A percentile compares a stretch with the other conserved stretches of the same genome.
phyloP scores from a whole-genome alignment of 345 rosid genomes.

The Stellera chamaejasme region DNA sequence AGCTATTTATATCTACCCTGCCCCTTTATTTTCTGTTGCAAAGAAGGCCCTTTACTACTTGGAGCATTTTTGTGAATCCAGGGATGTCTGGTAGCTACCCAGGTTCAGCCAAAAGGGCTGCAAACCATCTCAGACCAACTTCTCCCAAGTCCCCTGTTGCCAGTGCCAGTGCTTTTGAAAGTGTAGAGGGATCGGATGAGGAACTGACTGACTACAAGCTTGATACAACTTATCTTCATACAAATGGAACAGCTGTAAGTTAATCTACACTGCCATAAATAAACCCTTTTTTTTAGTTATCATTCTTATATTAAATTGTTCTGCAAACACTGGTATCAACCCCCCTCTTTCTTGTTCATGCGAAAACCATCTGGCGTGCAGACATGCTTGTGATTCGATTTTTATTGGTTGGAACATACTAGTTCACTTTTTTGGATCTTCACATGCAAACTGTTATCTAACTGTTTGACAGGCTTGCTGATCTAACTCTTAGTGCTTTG shows the following conservation, averaged over 20 bases:
- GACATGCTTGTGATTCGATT: no score
- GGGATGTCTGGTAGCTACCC: conserved; percentile 54
- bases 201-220: conserved; percentile 63
- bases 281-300: not conserved
- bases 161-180: conserved; percentile 92
- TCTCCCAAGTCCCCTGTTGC: conserved; percentile 96
- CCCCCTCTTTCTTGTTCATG: no score
- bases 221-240: conserved; percentile 53
- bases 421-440: not conserved
- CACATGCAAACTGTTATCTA: no score
- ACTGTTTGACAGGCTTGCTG: no score
- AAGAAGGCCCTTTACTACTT: not conserved
- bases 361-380: no score
- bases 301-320: not conserved
- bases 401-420: no score
- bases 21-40: not conserved
- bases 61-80: conserved; percentile 21
- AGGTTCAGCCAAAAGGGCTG: conserved; percentile 44
- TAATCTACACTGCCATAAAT: conserved; percentile 2
- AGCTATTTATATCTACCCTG: not conserved
- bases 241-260: conserved; percentile 82
- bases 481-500: conserved; percentile 2
- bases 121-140: conserved; percentile 58
- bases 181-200: conserved; percentile 88
- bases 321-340: no score